Evolutionary conservation across 257 asterid species (phyloP), one percentile per base, ranked within the genome.

Genomic region (Solanum sitiens): DNA sequence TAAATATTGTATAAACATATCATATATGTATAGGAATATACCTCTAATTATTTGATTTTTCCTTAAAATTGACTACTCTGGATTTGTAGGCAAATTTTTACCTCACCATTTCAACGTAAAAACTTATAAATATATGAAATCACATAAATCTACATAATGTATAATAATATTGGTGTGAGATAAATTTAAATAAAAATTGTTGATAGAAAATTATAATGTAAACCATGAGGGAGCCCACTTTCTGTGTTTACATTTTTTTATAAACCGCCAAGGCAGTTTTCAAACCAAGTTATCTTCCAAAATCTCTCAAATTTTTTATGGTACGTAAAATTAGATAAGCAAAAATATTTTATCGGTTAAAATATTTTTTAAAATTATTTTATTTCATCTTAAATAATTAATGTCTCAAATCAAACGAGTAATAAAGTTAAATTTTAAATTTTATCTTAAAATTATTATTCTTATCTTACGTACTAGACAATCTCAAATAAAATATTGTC

Each of bases 281-380:
- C 84, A 76, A 14, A 76, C 18, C 21, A 76, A 23, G 35, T 12
- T 40, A 23, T n/a, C 83, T 13, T 13, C 12, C 11, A 23, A 42
- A 37, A 33, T 32, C 42, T n/a, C 6, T 16, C n/a, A 1, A 21
- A 21, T 12, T 23, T 32, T 5, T 39, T 11, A 23, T 63, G 1
- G 12, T 4, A 2, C 1, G 0, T 1, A 1, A 0, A 10, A 61
- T 61, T 0, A 2, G 7, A 23, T 63, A 63, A 63, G 15, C 4
- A 63, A 63, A 0, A 63, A 23, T 23, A 63, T 63, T 63, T 0
- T 63, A 63, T 8, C 1, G 4, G 30, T 10, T 63, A 23, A 23
- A 3, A 63, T 63, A 63, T 4, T 23, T 61, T 20, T 61, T 4
- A 37, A 37, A 0, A 47, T 47, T 47, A 4, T 14, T 47, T 47